These are phyloP conservation scores for Agarophyton chilense DNA, from an alignment of 23 red algal species.

Conservation along the genomic window DNA sequence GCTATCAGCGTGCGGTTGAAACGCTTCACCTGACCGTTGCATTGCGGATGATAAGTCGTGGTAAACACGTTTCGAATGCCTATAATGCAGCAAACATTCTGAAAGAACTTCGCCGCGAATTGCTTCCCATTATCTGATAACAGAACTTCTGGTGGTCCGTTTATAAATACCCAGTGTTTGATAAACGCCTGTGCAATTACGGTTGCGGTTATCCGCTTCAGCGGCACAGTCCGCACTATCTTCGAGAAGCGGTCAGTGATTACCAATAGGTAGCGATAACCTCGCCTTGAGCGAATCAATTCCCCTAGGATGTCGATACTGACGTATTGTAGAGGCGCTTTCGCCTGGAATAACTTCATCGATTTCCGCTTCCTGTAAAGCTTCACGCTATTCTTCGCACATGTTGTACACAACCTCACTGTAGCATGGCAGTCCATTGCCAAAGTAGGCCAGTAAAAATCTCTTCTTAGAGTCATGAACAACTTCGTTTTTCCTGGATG, in stretches of 20 bases:
- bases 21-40: conserved; percentile 5
- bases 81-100: not conserved
- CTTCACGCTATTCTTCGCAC: no score
- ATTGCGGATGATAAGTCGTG: conserved; percentile 6
- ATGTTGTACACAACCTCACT: no score
- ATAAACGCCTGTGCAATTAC: not conserved
- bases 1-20: conserved; percentile 32
- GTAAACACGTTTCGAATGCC: not conserved
- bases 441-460: no score
- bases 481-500: not conserved
- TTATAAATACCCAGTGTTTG: not conserved
- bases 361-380: no score
- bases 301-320: conserved; percentile 6
- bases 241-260: conserved; percentile 31
- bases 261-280: not conserved
- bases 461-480: no score
- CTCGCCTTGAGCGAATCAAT: not conserved
- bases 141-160: conserved; percentile 1
- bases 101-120: not conserved
- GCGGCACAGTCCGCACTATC: conserved; percentile 3
- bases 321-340: not conserved
- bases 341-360: no score
- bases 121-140: conserved; percentile 29
- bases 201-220: not conserved
- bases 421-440: no score